A percentile compares a stretch with the other conserved stretches of the same genome.
Evolutionary conservation across 2,329 filamentous ascomycete genomes (phyloP).

Genomic region (Fusarium brachygibbosum): DNA sequence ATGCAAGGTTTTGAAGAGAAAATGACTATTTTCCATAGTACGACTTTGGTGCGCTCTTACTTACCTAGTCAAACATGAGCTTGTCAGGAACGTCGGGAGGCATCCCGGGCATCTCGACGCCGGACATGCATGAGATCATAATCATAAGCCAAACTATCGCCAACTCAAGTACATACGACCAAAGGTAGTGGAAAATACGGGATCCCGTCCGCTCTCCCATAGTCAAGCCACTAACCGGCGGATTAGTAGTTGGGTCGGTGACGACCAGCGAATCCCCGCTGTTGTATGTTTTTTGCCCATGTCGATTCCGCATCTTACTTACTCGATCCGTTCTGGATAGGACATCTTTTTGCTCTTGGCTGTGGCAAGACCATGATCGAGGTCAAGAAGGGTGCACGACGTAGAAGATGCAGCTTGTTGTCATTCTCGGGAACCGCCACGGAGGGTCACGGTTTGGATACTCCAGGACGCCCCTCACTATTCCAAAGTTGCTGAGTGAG

Average conservation of each 20-base stretch:
- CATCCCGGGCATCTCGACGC: constrained; percentile 4
- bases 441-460: background rate
- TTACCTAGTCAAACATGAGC: background rate
- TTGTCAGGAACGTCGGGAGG: constrained; percentile 25
- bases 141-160: constrained; percentile 3
- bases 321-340: background rate
- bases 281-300: constrained; percentile 39
- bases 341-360: background rate
- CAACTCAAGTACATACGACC: constrained; percentile 32
- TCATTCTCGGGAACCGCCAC: constrained; percentile 1
- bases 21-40: background rate
- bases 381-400: background rate
- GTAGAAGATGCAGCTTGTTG: constrained; percentile 4
- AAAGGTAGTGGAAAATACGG: constrained; percentile 44
- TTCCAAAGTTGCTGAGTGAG: background rate
- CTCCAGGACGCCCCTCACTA: background rate
- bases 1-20: background rate
- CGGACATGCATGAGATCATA: background rate
- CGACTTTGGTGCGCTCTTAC: background rate
- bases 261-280: constrained; percentile 43
- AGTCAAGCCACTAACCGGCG: constrained; percentile 39
- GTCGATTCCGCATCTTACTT: background rate
- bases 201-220: constrained; percentile 43
- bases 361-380: background rate
- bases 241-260: constrained; percentile 43